Evolutionary conservation across 2,329 filamentous ascomycete genomes (phyloP).

Genomic region (Shiraia bambusicola): DNA sequence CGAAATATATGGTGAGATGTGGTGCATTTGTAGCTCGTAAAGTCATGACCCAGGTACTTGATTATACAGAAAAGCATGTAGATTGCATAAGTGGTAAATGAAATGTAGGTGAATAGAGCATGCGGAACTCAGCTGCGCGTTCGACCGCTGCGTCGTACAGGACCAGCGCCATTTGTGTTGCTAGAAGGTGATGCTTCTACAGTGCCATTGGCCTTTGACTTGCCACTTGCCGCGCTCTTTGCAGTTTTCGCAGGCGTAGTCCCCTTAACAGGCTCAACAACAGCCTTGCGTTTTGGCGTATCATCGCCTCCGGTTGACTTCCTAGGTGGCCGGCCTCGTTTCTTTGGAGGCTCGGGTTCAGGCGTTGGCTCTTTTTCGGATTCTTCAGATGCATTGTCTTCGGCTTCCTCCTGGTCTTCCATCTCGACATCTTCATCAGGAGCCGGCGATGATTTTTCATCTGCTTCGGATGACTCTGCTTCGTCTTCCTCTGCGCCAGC

Average conservation of each 20-base stretch:
- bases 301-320: conserved; percentile 20
- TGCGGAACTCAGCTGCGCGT: conserved; percentile 10
- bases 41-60: too few species aligned
- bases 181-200: conserved; percentile 12
- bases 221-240: conserved; percentile 18
- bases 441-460: conserved; percentile 14
- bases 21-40: too few species aligned
- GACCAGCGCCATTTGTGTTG: conserved; percentile 14
- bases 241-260: conserved; percentile 19
- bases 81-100: background rate
- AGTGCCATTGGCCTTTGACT: conserved; percentile 18
- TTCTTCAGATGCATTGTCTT: conserved; percentile 15
- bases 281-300: conserved; percentile 21
- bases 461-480: conserved; percentile 17
- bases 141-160: conserved; percentile 24
- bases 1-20: too few species aligned
- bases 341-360: conserved; percentile 21
- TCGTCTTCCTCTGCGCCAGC: conserved; percentile 28
- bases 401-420: conserved; percentile 21
- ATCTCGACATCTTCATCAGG: conserved; percentile 35
- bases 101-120: background rate
- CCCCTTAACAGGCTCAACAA: conserved; percentile 13
- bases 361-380: conserved; percentile 17
- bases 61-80: too few species aligned
- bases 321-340: conserved; percentile 15